Conservation (phyloP, 2,329 filamentous ascomycete genomes). For the Nothomitra cinnamomea region DNA sequence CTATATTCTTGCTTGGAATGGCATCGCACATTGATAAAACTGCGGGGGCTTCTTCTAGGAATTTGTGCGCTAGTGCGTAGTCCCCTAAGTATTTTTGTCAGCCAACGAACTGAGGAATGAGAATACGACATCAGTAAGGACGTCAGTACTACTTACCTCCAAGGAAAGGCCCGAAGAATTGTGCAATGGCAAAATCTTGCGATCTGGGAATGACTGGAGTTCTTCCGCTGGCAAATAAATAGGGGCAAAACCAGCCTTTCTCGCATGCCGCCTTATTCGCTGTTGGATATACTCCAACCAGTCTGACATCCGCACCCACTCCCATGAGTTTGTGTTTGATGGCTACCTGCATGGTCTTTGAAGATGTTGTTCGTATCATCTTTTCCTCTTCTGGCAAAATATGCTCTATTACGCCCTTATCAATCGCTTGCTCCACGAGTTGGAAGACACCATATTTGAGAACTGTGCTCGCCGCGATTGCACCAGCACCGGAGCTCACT, state of each 20-base stretch:
- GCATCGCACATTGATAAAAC: conserved; percentile 13
- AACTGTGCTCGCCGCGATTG: conserved; percentile 11
- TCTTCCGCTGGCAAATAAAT: conserved; percentile 19
- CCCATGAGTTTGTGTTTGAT: conserved; percentile 26
- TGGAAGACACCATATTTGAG: conserved; percentile 20
- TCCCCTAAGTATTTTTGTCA: conserved; percentile 14
- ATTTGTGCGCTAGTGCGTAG: conserved; percentile 21
- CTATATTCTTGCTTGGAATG: not conserved
- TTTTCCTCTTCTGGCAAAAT: conserved; percentile 23
- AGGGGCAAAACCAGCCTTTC: conserved; percentile 24
- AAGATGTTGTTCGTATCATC: conserved; percentile 20
- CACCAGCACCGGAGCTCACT: conserved; percentile 17
- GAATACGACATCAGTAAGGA: not conserved
- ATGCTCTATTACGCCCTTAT: conserved; percentile 22
- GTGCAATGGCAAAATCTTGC: conserved; percentile 21
- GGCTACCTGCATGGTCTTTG: conserved; percentile 21
- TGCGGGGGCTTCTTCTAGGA: conserved; percentile 17
- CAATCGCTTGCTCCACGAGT: conserved; percentile 23
- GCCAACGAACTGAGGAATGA: not conserved
- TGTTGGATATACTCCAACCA: conserved; percentile 12
- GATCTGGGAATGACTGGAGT: conserved; percentile 18
- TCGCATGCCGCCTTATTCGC: conserved; percentile 16
- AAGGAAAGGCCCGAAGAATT: conserved; percentile 22
- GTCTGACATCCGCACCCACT: conserved; percentile 21
- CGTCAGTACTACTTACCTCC: conserved; percentile 12